Base-by-base conservation (phyloP, 192 early-diverging fungal genomes). In the Dimargaris verticillata region DNA sequence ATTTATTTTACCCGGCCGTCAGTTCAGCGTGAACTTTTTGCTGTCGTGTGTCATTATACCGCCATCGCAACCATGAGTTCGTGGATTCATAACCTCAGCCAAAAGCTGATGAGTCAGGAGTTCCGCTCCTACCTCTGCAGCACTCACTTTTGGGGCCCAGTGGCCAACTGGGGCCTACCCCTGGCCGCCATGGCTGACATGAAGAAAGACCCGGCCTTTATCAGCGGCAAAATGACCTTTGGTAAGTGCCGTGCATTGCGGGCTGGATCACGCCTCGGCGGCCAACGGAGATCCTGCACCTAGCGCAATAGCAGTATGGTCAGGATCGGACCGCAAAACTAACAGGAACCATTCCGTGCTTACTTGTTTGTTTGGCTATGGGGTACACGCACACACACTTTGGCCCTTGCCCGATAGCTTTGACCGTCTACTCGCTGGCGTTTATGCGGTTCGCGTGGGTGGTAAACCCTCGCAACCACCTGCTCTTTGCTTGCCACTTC, bases 361-460 rank as follows among this genome's bases (percentile, higher is more conserved):
- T 38, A 7, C 33, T 38, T 38, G 7, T 38, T 5, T 38, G 2
- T 38, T 38, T 38, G 33, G 33, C 33, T 38, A 38, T 38, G 33
- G 33, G 33, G 33, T 7, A 38, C 33, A 38, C 33, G 7, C 7
- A 38, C 33, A 38, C 33, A 38, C 33, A 7, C 33, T 38, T n/a
- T 38, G 33, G 33, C 33, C 33, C 33, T 44, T 42, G 33, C 41
- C 49, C 58, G 54, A 22, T 54, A 65, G 91, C 91, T 0, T 70
- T 98, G 64, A 80, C 81, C 15, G 61, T 98, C 17, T 98, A 95
- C 73, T 95, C 92, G 41, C 65, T 77, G 28, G 69, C 93, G 61
- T 98, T 98, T 67, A 93, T 93, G 91, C 83, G 91, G 28, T 98
- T 98, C 64, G 89, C 95, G 3, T 87, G 85, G 79, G 82, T 83